Conservation (phyloP, 768 basidiomycete species). For the Naganishia onofrii region DNA sequence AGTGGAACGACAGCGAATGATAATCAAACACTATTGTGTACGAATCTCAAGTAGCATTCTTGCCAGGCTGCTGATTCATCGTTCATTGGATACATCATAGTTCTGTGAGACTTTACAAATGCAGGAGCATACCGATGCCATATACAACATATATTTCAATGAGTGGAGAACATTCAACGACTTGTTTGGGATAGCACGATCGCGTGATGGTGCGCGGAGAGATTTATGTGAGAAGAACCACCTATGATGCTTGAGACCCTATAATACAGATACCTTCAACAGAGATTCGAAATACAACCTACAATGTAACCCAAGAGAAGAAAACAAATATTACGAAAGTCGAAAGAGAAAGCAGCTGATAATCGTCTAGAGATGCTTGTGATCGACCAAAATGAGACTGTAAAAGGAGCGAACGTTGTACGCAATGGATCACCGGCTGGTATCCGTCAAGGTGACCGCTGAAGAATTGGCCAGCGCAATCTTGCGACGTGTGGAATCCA, state of each 20-base stretch:
- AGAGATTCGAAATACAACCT: conserved; percentile 1
- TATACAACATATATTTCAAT: background rate
- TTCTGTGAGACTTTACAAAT: background rate
- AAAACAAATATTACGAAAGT: background rate
- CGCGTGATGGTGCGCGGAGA: too few relatives aligned
- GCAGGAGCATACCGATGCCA: background rate
- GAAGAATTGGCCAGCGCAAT: conserved; percentile 25
- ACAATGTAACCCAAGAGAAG: background rate
- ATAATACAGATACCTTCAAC: too few relatives aligned
- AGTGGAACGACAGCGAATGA: too few relatives aligned
- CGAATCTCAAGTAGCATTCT: background rate
- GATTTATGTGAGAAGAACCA: too few relatives aligned
- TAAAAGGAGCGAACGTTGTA: background rate
- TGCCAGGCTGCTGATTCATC: background rate
- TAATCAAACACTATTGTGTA: too few relatives aligned
- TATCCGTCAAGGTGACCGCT: conserved; percentile 10
- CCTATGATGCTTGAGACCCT: too few relatives aligned
- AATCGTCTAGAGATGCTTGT: background rate
- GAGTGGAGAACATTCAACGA: background rate
- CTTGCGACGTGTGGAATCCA: conserved; percentile 36
- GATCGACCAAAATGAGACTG: background rate
- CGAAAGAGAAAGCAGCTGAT: background rate
- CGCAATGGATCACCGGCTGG: background rate
- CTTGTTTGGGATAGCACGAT: background rate
- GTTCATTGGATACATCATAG: background rate